A percentile compares a stretch with the other conserved stretches of the same genome.
Conservation (phyloP, 371 early-diverging fungal genomes). For the Lichtheimia ramosa region DNA sequence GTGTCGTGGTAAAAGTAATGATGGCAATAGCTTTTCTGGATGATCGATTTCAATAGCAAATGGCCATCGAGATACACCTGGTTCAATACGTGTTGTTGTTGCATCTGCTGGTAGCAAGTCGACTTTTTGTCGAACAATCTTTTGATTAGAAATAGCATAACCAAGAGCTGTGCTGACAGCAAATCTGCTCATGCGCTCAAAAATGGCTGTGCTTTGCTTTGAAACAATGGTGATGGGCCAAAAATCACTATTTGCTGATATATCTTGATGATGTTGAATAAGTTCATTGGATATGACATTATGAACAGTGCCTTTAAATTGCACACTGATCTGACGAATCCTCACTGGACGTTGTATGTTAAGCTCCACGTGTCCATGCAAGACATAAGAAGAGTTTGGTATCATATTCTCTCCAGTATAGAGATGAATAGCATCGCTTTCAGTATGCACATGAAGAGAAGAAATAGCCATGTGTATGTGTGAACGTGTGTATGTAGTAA, state of each 20-base stretch:
- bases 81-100: constrained; percentile 1
- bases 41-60: constrained; percentile 23
- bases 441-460: constrained; percentile 22
- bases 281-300: constrained; percentile 19
- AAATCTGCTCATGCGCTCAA: constrained; percentile 14
- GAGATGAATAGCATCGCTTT: constrained; percentile 23
- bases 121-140: constrained; percentile 11
- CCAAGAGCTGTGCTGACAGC: constrained; percentile 9
- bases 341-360: constrained; percentile 19
- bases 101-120: constrained; percentile 2
- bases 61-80: constrained; percentile 23
- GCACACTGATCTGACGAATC: constrained; percentile 24
- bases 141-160: constrained; percentile 8
- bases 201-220: background rate
- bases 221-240: constrained; percentile 9
- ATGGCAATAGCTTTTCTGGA: constrained; percentile 23
- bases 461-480: constrained; percentile 6
- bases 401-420: constrained; percentile 20
- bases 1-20: constrained; percentile 27
- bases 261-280: background rate
- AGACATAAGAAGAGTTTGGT: constrained; percentile 22
- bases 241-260: background rate
- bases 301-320: constrained; percentile 26
- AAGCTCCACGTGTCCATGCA: constrained; percentile 30
- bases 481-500: background rate